These are phyloP conservation scores for Crithidia brevicula DNA, from an alignment of 208 protist genomes.

Conservation along the genomic window DNA sequence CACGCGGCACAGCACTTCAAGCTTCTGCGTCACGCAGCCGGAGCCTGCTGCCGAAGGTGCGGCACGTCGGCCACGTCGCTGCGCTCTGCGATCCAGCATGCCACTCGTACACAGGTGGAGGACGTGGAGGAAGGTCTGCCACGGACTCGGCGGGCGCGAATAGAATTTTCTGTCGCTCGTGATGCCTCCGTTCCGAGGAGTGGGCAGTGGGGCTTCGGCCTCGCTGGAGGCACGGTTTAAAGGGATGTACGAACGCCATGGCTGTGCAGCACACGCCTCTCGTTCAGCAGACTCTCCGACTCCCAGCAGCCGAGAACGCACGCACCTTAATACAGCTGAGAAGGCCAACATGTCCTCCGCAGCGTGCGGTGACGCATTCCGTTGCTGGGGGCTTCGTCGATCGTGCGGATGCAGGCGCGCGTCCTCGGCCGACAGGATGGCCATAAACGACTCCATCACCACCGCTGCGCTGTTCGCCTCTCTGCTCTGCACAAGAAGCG, in stretches of 20 bases:
- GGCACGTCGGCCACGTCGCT: slow-evolving; percentile 14
- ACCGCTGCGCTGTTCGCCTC: background rate
- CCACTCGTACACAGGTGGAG: slow-evolving; percentile 25
- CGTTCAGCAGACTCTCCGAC: background rate
- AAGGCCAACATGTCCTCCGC: background rate
- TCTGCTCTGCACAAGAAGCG: too few relatives aligned
- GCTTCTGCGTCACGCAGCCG: slow-evolving; percentile 2
- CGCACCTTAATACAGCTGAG: background rate
- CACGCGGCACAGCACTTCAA: background rate
- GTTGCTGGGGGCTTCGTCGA: background rate
- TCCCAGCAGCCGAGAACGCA: slow-evolving; percentile 4
- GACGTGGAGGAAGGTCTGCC: slow-evolving; percentile 26
- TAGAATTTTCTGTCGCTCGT: too few relatives aligned
- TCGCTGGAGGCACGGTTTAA: too few relatives aligned
- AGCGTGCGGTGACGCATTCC: background rate
- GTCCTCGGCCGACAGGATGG: slow-evolving; percentile 20
- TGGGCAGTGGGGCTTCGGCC: too few relatives aligned
- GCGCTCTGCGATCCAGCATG: slow-evolving; percentile 13
- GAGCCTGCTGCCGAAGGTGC: slow-evolving; percentile 8
- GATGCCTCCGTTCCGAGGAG: too few relatives aligned
- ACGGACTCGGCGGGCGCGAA: too few relatives aligned
- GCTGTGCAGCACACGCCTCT: background rate
- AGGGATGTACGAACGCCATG: slow-evolving; percentile 4
- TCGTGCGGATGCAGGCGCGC: slow-evolving; percentile 8
- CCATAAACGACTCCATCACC: slow-evolving; percentile 24